Evolutionary conservation across 805 yeast species (phyloP).

Genomic region (Lipomyces yamadae): DNA sequence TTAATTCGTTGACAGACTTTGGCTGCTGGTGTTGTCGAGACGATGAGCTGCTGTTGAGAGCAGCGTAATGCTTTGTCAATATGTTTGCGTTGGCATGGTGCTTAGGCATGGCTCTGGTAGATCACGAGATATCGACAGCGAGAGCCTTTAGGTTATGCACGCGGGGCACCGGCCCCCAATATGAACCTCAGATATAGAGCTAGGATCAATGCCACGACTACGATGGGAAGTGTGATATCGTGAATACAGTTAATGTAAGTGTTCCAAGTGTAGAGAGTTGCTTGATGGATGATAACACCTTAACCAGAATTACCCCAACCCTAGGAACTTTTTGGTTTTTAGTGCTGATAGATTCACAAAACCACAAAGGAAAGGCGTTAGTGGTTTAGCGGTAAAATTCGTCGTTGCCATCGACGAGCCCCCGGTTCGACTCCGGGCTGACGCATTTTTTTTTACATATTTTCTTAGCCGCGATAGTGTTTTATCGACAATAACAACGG

Average conservation of each 20-base stretch:
- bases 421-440: slow-evolving; percentile 66
- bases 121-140: neutral
- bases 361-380: slow-evolving; percentile 45
- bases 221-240: too few species aligned
- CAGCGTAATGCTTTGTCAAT: slow-evolving; percentile 36
- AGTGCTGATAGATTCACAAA: too few species aligned
- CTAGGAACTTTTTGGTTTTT: too few species aligned
- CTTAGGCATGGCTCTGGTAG: slow-evolving; percentile 25
- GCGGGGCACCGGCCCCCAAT: too few species aligned
- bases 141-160: too few species aligned
- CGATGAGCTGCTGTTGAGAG: slow-evolving; percentile 20
- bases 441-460: slow-evolving; percentile 48
- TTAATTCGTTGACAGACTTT: slow-evolving; percentile 30
- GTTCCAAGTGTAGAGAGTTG: neutral
- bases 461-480: too few species aligned
- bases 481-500: too few species aligned
- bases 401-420: slow-evolving; percentile 63
- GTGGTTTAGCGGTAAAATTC: slow-evolving; percentile 64
- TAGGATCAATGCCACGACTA: too few species aligned
- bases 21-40: slow-evolving; percentile 16
- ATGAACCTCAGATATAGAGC: too few species aligned
- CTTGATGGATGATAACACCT: neutral
- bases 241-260: neutral
- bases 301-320: too few species aligned
- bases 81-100: slow-evolving; percentile 32